Evolutionary conservation across 2,329 filamentous ascomycete species (phyloP), one percentile per base, ranked within the genome.

Genomic region (Botrytis hyacinthi): DNA sequence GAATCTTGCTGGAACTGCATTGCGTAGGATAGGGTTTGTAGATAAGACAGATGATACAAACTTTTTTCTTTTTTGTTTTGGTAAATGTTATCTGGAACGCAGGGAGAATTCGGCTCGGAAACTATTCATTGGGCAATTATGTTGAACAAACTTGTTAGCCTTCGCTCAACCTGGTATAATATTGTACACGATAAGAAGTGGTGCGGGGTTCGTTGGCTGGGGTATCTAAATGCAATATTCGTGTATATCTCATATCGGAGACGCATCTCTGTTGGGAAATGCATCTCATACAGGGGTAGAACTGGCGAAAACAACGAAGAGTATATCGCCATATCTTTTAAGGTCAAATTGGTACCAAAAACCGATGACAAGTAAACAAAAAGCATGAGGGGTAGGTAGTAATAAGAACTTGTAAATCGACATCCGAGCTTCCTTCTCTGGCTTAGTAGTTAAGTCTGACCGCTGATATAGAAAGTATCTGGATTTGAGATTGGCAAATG

Each of bases 401-500:
- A 61, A 46, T 54, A 61, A 46, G 54, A 67, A 46, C 42, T 46
- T 40, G 20, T 26, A 48, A 48, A 66, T n/a, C 14, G 40, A n/a
- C n/a, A 35, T 54, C n/a, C 67, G 65, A 70, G 51, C 69, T 74
- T 40, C 72, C 68, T 66, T 71, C 44, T 57, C 35, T 57, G 65
- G 48, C 37, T 48, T 67, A 48, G 57, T 67, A 48, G 42, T 44
- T 35, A 73, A 72, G 44, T 26, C 12, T 48, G 44, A 35, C 42
- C 29, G 29, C 40, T 26, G 40, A 44, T 35, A 20, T 32, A 48
- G 29, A 65, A 20, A 65, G 40, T 48, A 18, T 62, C 26, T n/a
- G 5, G 37, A n/a, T 7, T 59, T 29, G 20, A 63, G 12, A n/a
- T 66, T 44, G 44, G 44, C 18, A 48, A 35, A 48, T 35, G 14